These are phyloP conservation scores for Carpinus viminea DNA, from an alignment of 306 rosid species.

Conservation along the genomic window DNA sequence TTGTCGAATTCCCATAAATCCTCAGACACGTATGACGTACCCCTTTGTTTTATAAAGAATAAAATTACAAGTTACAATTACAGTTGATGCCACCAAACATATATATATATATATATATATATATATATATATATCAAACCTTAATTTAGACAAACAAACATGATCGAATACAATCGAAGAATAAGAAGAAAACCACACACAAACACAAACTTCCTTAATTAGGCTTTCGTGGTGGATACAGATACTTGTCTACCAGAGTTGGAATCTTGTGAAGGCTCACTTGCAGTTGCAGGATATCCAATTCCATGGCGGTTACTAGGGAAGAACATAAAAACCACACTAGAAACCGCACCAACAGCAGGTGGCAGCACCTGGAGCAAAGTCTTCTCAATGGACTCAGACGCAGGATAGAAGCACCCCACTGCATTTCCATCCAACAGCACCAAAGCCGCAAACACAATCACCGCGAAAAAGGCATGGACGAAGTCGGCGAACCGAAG, in stretches of 20 bases:
- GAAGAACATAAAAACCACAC: slow-evolving; percentile 50
- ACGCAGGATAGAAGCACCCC: slow-evolving; percentile 55
- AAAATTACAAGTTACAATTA: too few relatives aligned
- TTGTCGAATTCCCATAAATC: too few relatives aligned
- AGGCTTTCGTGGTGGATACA: neutral
- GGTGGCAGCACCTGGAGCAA: slow-evolving; percentile 66
- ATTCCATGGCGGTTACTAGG: slow-evolving; percentile 83
- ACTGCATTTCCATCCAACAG: slow-evolving; percentile 53
- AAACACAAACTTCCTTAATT: neutral
- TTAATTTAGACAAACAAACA: too few relatives aligned
- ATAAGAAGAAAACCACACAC: too few relatives aligned
- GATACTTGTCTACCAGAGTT: neutral
- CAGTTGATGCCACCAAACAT: too few relatives aligned
- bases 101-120: too few relatives aligned
- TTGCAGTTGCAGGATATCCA: slow-evolving; percentile 53
- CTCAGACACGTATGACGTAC: too few relatives aligned
- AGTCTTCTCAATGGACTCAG: slow-evolving; percentile 36
- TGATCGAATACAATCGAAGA: too few relatives aligned
- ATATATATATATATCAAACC: too few relatives aligned
- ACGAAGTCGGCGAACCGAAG: slow-evolving; percentile 67
- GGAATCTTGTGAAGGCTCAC: slow-evolving; percentile 23
- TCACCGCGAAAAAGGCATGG: slow-evolving; percentile 53
- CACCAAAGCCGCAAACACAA: slow-evolving; percentile 59
- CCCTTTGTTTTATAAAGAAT: too few relatives aligned
- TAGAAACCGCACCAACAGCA: slow-evolving; percentile 52